Evolutionary conservation across 495 filamentous ascomycete species (phyloP), one percentile per base, ranked within the genome.

Genomic region (Aspergillus olivimuriae): DNA sequence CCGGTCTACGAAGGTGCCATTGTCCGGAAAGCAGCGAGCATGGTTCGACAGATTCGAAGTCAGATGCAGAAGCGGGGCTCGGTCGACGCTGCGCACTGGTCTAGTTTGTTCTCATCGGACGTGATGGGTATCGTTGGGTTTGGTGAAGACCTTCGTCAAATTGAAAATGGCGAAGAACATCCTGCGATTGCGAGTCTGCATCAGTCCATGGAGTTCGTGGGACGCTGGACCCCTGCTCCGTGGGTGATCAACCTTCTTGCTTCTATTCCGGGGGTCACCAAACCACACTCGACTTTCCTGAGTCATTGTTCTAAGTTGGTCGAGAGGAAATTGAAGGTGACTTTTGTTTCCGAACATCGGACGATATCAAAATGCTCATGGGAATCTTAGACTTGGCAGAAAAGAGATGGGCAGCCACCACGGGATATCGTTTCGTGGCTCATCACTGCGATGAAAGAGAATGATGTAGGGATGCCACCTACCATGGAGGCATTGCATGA

Each of bases 111-210:
- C 14, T 24, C 76, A 35, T 87, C 85, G 66, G 84, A 89, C 50
- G 77, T 86, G 16, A 78, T 89, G 60, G 83, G 83, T 3, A 78
- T 86, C 26, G 52, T 89, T 7, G 74, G 73, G 44, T 88, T 87
- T 52, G 81, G 80, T 12, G 84, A 86, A 57, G 70, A 79, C 15
- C 86, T 86, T 61, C 70, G 77, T 32, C 86, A 86, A 75, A 60
- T 88, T 20, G 74, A 80, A 36, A 61, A 58, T n/a, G 71, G 64
- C 5, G 69, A 74, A 35, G 80, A 78, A 52, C 71, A 81, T 14
- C 77, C 73, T 47, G 76, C 77, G 14, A 72, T 80, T 24, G 70
- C 74, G 9, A 46, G 43, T 6, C 30, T 58, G 5, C 47, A 50
- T 10, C 40, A 37, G 2, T 53, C 52, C 4, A 51, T 61, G 24